Percentiles rank a stretch among this genome's conserved stretches.
phyloP scores from a whole-genome alignment of 2,329 filamentous ascomycete species.

The Beauveria caledonica region DNA sequence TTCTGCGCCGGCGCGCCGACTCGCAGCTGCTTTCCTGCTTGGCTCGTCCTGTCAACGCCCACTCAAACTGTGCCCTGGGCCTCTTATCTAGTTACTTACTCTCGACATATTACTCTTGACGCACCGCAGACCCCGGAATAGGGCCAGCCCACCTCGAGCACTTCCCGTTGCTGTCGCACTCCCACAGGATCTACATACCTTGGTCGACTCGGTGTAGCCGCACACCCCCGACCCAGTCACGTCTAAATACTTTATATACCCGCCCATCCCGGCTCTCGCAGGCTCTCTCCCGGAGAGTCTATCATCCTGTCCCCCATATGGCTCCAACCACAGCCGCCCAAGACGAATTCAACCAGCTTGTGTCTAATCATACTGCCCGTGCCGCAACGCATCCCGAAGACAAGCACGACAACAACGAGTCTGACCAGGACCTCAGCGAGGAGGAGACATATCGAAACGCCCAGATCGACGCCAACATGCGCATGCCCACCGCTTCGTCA shows the following conservation, averaged over 20 bases:
- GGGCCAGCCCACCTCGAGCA: neutral
- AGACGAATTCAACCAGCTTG: constrained; percentile 57
- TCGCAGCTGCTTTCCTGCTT: neutral
- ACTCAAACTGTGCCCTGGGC: neutral
- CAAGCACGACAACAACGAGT: constrained; percentile 39
- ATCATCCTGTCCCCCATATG: constrained; percentile 28
- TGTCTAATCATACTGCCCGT: constrained; percentile 47
- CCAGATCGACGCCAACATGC: constrained; percentile 57
- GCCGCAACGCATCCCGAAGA: constrained; percentile 49
- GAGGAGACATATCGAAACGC: constrained; percentile 45
- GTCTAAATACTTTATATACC: constrained; percentile 6
- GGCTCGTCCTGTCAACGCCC: neutral
- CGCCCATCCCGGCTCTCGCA: constrained; percentile 6
- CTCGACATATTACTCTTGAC: neutral
- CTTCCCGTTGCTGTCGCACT: neutral
- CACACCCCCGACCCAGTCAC: neutral
- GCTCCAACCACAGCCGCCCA: constrained; percentile 48
- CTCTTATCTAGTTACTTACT: neutral
- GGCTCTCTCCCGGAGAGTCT: constrained; percentile 6
- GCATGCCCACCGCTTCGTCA: constrained; percentile 46
- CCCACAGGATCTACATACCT: constrained; percentile 1
- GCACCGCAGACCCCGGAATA: neutral
- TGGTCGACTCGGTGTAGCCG: neutral
- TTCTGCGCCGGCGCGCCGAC: constrained; percentile 9
- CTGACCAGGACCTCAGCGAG: constrained; percentile 47